These are phyloP conservation scores for Aspergillus novoparasiticus DNA, from an alignment of 2,329 filamentous ascomycete genomes.

Conservation along the genomic window DNA sequence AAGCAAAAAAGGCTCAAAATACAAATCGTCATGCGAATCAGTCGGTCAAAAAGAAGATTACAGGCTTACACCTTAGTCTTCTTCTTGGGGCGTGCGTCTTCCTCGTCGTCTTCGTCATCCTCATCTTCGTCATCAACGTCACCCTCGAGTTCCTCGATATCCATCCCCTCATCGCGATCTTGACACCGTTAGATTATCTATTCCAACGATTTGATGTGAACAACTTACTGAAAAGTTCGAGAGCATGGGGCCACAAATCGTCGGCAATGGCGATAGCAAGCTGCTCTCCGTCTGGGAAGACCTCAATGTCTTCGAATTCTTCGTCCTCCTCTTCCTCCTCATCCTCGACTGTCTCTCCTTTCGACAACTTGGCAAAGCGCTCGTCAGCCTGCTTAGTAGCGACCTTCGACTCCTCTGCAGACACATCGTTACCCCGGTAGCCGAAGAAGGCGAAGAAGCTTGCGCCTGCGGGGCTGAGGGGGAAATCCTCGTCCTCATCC, in stretches of 20 bases:
- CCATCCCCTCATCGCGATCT: slow-evolving; percentile 65
- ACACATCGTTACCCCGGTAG: slow-evolving; percentile 70
- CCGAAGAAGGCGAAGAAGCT: slow-evolving; percentile 93
- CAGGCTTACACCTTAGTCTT: slow-evolving; percentile 39
- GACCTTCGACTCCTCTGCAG: slow-evolving; percentile 69
- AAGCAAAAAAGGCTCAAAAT: slow-evolving; percentile 20
- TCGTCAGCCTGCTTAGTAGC: slow-evolving; percentile 64
- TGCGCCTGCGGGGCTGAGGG: slow-evolving; percentile 63
- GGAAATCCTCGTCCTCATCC: slow-evolving; percentile 39
- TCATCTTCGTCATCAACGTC: slow-evolving; percentile 48
- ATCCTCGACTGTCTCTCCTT: slow-evolving; percentile 54
- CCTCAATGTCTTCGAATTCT: slow-evolving; percentile 70
- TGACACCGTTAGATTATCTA: neutral
- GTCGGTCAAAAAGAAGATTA: slow-evolving; percentile 14
- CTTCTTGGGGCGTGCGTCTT: slow-evolving; percentile 45
- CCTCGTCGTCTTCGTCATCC: slow-evolving; percentile 46
- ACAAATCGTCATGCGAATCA: slow-evolving; percentile 8
- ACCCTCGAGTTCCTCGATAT: slow-evolving; percentile 67
- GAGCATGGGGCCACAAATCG: slow-evolving; percentile 84
- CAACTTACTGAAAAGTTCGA: slow-evolving; percentile 85
- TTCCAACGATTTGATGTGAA: neutral
- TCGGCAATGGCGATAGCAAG: slow-evolving; percentile 79
- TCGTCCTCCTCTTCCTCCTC: slow-evolving; percentile 49
- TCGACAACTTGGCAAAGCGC: slow-evolving; percentile 52
- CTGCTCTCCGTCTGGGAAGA: slow-evolving; percentile 86